phyloP scores from a whole-genome alignment of 2,329 filamentous ascomycete genomes.

The Pseudogymnoascus sp. region DNA sequence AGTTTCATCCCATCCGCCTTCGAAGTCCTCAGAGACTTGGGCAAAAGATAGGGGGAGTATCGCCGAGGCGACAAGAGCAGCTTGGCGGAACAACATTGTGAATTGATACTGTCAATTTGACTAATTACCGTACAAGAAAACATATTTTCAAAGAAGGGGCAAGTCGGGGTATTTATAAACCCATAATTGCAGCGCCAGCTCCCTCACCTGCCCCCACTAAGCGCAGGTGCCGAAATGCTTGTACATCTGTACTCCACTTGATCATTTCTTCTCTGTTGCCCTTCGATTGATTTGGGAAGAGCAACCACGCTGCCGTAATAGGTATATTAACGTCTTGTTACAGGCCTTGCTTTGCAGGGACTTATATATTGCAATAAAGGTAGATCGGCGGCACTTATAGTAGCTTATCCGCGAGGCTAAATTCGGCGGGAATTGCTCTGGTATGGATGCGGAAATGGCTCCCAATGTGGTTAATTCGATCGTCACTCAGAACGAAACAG shows the following conservation, averaged over 20 bases:
- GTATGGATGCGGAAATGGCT: neutral
- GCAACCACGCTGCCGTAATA: constrained; percentile 22
- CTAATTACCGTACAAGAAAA: constrained; percentile 10
- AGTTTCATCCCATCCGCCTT: constrained; percentile 47
- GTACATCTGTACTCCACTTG: constrained; percentile 13
- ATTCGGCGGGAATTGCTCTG: constrained; percentile 1
- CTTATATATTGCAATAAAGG: neutral
- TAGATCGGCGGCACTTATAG: constrained; percentile 1
- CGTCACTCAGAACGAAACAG: neutral
- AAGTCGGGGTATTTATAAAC: constrained; percentile 23
- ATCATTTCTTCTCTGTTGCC: constrained; percentile 10
- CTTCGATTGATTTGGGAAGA: constrained; percentile 18
- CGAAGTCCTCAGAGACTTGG: constrained; percentile 44
- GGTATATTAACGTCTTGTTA: constrained; percentile 19
- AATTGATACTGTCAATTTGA: constrained; percentile 12
- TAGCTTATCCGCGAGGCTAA: neutral
- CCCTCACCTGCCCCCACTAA: constrained; percentile 14
- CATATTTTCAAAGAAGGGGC: constrained; percentile 14
- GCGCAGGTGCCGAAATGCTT: constrained; percentile 14
- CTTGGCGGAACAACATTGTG: constrained; percentile 35
- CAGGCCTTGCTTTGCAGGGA: constrained; percentile 3
- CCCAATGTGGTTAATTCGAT: neutral
- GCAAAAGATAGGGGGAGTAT: constrained; percentile 40
- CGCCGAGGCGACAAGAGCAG: constrained; percentile 38
- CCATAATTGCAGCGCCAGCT: constrained; percentile 18